These are phyloP conservation scores for Trypanosoma conorhini DNA, from an alignment of 208 protist species.

Conservation along the genomic window DNA sequence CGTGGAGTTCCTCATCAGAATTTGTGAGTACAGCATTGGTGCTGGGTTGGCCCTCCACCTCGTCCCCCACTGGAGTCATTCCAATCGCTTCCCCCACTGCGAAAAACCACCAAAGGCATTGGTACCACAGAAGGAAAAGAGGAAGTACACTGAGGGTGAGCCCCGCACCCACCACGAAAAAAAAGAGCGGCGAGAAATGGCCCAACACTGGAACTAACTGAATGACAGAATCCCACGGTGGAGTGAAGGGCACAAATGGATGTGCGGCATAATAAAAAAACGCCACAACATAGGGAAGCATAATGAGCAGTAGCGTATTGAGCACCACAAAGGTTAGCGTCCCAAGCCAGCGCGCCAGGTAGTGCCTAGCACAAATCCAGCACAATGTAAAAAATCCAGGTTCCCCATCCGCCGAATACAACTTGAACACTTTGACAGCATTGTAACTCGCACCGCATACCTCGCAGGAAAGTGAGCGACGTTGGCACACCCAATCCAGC, in stretches of 20 bases:
- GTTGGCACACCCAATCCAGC: constrained; percentile 28
- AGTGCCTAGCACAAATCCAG: constrained; percentile 12
- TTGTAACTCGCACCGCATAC: constrained; percentile 32
- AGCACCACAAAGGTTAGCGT: constrained; percentile 2
- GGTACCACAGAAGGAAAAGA: constrained; percentile 15
- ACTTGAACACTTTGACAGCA: constrained; percentile 25
- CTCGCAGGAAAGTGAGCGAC: constrained; percentile 33
- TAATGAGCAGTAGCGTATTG: not conserved
- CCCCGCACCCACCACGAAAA: constrained; percentile 2
- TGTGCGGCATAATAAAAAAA: constrained; percentile 4
- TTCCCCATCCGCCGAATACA: not conserved
- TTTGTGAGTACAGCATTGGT: not conserved
- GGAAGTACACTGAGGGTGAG: constrained; percentile 6
- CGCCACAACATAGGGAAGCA: constrained; percentile 8
- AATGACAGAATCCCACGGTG: not conserved
- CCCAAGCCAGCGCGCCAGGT: not conserved
- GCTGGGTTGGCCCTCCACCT: not conserved
- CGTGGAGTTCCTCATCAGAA: constrained; percentile 7
- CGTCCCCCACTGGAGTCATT: not conserved
- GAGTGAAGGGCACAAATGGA: not conserved
- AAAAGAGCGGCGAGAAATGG: not conserved
- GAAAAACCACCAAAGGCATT: constrained; percentile 14
- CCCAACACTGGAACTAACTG: not conserved
- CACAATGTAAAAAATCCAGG: constrained; percentile 3
- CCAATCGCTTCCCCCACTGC: constrained; percentile 2